Evolutionary conservation across 2,329 filamentous ascomycete genomes (phyloP), one percentile per base, ranked within the genome.

Genomic region (Fusarium sp.): DNA sequence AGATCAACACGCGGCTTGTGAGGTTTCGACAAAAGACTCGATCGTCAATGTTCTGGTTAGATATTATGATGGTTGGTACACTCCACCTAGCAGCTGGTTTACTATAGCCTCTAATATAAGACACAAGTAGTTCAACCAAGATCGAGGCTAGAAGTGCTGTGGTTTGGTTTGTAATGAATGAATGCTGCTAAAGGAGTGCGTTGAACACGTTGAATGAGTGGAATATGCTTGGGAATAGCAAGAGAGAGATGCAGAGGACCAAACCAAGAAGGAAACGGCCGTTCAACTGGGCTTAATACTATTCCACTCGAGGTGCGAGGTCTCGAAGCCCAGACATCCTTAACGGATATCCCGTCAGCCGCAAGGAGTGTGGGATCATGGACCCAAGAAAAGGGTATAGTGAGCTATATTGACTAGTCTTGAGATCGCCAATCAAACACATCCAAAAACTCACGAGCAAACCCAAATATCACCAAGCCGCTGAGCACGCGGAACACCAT

Each of bases 161-260:
- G 34, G 15, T 20, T 22, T 27, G 6, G 24, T 38, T 38, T 30
- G 24, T 27, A 29, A 49, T 45, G 58, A 65, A 29, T 62, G 56
- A 54, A 65, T 62, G 10, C 34, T 58, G 43, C 46, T 48, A 46
- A 55, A 46, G 45, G 45, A 63, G 38, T 45, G 54, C 45, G 59
- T 32, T 57, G 46, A 66, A 71, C 40, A 62, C 40, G 34, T 55
- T 40, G 20, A 66, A 66, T n/a, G 66, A 70, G 61, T 25, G 68
- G 51, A 61, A 38, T 65, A 24, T 34, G 38, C 43, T 52, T 27
- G 32, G 54, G 41, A 43, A 43, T 15, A n/a, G 41, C 43, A 22
- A 18, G 56, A 59, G 27, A 47, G 63, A 44, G 18, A 57, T n/a
- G 20, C 20, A 48, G 13, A 59, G 48, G 38, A 12, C n/a, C 25